Percentiles rank a stretch among this genome's conserved stretches.
These are phyloP conservation scores for Aspergillus pseudoglaucus DNA, from an alignment of 2,329 filamentous ascomycete genomes.

Conservation along the genomic window DNA sequence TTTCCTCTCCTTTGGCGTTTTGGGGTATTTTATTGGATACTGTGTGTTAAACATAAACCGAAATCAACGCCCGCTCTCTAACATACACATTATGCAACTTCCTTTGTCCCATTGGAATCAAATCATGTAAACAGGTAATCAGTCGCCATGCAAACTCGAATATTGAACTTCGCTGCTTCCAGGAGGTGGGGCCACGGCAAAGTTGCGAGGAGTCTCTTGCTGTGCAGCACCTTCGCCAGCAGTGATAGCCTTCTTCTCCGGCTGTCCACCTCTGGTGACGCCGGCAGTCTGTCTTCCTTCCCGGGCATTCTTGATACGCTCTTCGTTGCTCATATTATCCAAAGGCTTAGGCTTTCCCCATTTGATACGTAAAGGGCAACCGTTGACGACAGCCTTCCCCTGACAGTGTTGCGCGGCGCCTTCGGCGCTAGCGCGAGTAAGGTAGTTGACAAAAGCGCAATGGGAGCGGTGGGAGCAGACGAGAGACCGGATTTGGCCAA, in stretches of 20 bases:
- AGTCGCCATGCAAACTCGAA: constrained; percentile 78
- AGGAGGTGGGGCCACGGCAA: constrained; percentile 67
- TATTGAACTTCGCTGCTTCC: constrained; percentile 74
- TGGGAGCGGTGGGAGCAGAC: constrained; percentile 96
- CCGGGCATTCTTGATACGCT: constrained; percentile 71
- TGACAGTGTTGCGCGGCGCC: constrained; percentile 76
- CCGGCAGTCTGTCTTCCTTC: constrained; percentile 62
- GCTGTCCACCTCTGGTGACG: constrained; percentile 38
- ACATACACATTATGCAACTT: constrained; percentile 19
- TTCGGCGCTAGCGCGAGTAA: constrained; percentile 77
- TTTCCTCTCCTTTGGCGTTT: constrained; percentile 28
- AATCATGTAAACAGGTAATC: constrained; percentile 23
- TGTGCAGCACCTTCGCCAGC: constrained; percentile 38
- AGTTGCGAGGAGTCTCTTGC: constrained; percentile 25
- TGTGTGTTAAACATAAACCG: constrained; percentile 22
- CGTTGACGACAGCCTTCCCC: constrained; percentile 81
- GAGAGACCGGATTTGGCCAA: constrained; percentile 84
- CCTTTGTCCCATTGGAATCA: constrained; percentile 18
- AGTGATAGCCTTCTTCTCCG: constrained; percentile 26
- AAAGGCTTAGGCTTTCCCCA: constrained; percentile 92
- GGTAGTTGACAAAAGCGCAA: constrained; percentile 94
- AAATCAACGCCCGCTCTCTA: constrained; percentile 29
- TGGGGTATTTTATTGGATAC: constrained; percentile 24
- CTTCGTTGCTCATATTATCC: constrained; percentile 82
- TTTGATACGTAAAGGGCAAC: constrained; percentile 80